Conservation (phyloP, 805 yeast species). For the Candida peoriensis region DNA sequence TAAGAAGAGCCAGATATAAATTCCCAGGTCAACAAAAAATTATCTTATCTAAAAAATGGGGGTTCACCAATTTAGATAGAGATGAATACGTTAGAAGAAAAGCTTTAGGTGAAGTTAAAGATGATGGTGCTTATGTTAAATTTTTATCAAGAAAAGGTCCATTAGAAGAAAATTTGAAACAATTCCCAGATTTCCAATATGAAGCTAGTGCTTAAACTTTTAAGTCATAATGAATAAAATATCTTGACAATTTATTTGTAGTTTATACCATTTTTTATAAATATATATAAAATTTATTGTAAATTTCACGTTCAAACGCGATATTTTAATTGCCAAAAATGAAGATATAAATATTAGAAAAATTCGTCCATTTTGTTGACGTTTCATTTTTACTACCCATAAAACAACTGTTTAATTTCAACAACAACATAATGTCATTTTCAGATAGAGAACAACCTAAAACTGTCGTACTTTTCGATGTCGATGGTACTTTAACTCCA, state of each 20-base stretch:
- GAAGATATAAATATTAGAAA: no score
- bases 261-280: no score
- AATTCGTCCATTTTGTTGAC: no score
- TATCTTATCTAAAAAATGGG: constrained; percentile 99
- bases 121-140: constrained; percentile 99
- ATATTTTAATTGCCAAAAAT: no score
- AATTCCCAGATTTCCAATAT: constrained; percentile 78
- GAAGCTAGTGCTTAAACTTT: no score
- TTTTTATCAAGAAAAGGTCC: constrained; percentile 97
- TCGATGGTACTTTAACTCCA: constrained; percentile 97
- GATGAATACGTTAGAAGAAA: constrained; percentile 93
- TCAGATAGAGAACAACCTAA: constrained; percentile 77
- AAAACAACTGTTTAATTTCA: no score
- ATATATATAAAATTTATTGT: no score
- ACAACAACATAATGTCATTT: constrained; percentile 43
- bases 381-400: no score
- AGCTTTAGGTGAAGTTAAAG: constrained; percentile 92
- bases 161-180: constrained; percentile 83
- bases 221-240: no score
- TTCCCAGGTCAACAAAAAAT: constrained; percentile 99
- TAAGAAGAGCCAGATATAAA: constrained; percentile 99
- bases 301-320: no score
- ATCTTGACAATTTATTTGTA: no score
- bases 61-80: constrained; percentile 99
- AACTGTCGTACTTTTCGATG: constrained; percentile 90